phyloP scores from a whole-genome alignment of 805 yeast species.

The Metschnikowia noctiluminum region DNA sequence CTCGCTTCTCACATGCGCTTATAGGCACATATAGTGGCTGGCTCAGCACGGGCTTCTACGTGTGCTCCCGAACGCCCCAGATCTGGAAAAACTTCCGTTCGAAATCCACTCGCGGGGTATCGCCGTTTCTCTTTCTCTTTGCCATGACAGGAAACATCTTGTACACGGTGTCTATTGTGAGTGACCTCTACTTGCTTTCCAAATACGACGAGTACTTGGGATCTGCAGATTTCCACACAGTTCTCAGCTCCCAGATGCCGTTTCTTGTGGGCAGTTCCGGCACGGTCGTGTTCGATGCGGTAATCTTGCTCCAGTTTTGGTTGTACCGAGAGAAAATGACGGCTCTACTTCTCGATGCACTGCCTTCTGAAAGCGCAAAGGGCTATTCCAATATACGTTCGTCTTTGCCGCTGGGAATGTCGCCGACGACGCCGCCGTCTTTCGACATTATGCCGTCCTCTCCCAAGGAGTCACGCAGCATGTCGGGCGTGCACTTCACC shows the following conservation, averaged over 20 bases:
- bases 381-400: no score
- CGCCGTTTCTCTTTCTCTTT: conserved; percentile 32
- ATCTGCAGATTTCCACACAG: conserved; percentile 11
- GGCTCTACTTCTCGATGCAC: no score
- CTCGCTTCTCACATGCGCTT: conserved; percentile 7
- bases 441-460: not conserved
- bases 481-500: conserved; percentile 23
- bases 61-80: conserved; percentile 36
- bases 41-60: conserved; percentile 30
- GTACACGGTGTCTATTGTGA: conserved; percentile 32
- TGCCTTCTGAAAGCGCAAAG: no score
- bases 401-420: no score
- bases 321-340: conserved; percentile 8
- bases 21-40: conserved; percentile 33
- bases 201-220: conserved; percentile 15
- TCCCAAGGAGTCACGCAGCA: not conserved
- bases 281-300: conserved; percentile 26
- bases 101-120: conserved; percentile 34
- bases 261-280: conserved; percentile 23
- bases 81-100: conserved; percentile 28
- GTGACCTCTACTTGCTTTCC: conserved; percentile 27
- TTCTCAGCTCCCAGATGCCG: conserved; percentile 20
- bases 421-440: not conserved
- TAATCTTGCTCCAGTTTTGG: conserved; percentile 35
- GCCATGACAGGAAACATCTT: conserved; percentile 36